A percentile compares a stretch with the other conserved stretches of the same genome.
Conservation (phyloP, 2,329 filamentous ascomycete species). For the Alternaria rosae region DNA sequence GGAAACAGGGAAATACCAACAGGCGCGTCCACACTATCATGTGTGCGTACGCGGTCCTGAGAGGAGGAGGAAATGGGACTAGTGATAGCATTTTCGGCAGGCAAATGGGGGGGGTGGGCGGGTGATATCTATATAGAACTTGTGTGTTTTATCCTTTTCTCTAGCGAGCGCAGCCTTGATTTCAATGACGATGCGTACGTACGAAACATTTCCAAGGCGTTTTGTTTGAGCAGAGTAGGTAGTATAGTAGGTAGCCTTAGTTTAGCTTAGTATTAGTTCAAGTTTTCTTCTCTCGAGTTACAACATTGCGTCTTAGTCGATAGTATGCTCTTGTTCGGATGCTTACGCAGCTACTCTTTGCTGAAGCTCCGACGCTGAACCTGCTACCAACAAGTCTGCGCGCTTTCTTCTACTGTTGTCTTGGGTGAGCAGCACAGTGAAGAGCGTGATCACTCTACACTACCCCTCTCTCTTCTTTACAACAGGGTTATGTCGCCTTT, state of each 20-base stretch:
- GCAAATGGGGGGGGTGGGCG: not conserved
- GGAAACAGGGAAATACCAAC: conserved; percentile 35
- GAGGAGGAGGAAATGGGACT: not conserved
- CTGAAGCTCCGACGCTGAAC: no score
- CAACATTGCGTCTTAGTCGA: no score
- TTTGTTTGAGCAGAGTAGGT: not conserved
- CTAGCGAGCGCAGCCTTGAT: not conserved
- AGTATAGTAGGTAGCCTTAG: not conserved
- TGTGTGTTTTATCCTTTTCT: not conserved
- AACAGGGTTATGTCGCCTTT: no score
- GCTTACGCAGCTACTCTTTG: no score
- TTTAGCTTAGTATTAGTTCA: not conserved
- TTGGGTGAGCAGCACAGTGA: no score
- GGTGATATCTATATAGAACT: not conserved
- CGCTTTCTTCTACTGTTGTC: no score
- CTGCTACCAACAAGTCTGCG: no score
- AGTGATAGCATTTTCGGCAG: conserved; percentile 2
- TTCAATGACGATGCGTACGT: not conserved
- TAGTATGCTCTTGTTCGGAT: no score
- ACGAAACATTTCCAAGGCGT: not conserved
- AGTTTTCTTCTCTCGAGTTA: no score
- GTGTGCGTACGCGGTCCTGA: not conserved
- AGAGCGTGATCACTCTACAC: no score
- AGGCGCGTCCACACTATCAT: not conserved
- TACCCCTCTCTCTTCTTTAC: no score